Evolutionary conservation across 257 asterid species (phyloP), one percentile per base, ranked within the genome.

Genomic region (Scutellaria baicalensis): DNA sequence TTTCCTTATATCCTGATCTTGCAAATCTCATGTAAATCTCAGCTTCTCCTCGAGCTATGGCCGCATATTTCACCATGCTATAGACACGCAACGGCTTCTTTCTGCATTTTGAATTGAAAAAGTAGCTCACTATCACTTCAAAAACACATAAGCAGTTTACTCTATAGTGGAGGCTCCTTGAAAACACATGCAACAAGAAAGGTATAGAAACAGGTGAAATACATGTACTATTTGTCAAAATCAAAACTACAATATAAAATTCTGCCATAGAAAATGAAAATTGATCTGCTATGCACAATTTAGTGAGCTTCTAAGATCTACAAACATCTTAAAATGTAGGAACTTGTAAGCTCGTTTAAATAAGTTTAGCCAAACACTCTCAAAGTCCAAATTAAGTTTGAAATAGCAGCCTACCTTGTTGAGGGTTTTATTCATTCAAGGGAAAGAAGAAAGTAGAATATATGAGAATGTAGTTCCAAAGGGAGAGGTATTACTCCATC

Each of bases 41-140:
- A 35, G 93, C 97, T 74, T 90, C 93, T 52, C 97, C 95, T 44
- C 89, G 81, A 21, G 97, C 93, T 79, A 90, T 86, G 77, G 97
- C 93, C 13, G 91, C 95, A 66, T 90, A 90, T 64, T 90, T 90
- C 23, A 88, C 97, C 95, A 88, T 88, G 90, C 93, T 86, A 80
- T 90, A 82, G 55, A 90, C 89, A 47, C 93, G 88, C 68, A 90
- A 71, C 5, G 93, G 93, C 70, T 82, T 80, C 61, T 82, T 88
- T 79, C 93, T 88, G 91, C 78, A 66, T 60, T 57, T 36, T n/a
- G 12, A 36, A 6, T 58, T 16, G 31, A 38, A 33, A 69, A 48
- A 44, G 56, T 6, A 12, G 11, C 5, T 50, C 16, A 38, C 39
- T 63, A 35, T 66, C 52, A 55, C 49, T 43, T 21, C 23, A 20